Evolutionary conservation across 257 asterid species (phyloP), one percentile per base, ranked within the genome.

Genomic region (Euphrasia confusa): DNA sequence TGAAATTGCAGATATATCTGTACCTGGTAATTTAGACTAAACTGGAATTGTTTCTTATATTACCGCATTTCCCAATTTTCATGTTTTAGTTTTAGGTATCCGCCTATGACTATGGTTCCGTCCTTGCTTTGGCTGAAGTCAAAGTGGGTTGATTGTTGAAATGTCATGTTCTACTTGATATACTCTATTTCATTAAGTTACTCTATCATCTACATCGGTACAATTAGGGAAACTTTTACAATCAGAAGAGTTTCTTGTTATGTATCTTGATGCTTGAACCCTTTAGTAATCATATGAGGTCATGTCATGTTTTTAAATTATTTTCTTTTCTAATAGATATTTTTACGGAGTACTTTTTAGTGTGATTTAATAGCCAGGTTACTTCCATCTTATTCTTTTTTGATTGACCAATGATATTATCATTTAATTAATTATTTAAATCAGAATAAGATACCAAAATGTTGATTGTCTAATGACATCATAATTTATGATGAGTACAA

Each of bases 1-100:
- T 52, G 99, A 89, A 72, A 84, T 92, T 73, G 89, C 99, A 56
- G 97, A 92, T 77, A 78, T 86, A 76, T 89, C 96, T 68, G 71
- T 92, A 32, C 88, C 97, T 44, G 99, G 99, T 86, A 74, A 68
- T 58, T 14, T 15, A 58, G 68, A 62, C 32, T 61, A 44, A 58
- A 58, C 13, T 30, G 58, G 65, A 55, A 61, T 55, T 53, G 54
- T 24, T 24, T 48, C 55, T 60, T 49, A 39, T 55, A 55, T 50
- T 59, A 50, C 48, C 32, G 69, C 62, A 30, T 18, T 59, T 21
- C 12, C 40, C 39, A 27, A 37, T 33, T 48, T 33, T 68, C 66
- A 35, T 49, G 44, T 37, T 54, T 26, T 58, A 73, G 40, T 3
- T 61, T 48, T 76, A 58, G 52, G 40, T 61, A 50, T 53, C 37